phyloP scores from a whole-genome alignment of 306 rosid species.

The Argentina anserina region DNA sequence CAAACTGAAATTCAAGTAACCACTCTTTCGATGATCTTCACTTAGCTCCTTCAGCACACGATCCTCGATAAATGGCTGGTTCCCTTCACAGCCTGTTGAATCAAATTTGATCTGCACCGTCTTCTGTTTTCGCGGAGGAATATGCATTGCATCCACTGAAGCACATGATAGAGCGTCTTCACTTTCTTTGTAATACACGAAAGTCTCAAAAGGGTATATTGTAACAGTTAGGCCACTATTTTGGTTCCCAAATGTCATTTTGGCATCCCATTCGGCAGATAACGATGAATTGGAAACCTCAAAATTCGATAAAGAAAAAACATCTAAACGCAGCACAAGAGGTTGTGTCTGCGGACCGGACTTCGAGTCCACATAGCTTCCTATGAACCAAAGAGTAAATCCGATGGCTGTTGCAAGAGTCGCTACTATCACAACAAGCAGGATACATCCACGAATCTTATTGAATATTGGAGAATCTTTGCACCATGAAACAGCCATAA shows the following conservation, averaged over 20 bases:
- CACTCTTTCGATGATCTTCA: constrained; percentile 38
- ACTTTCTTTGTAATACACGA: constrained; percentile 32
- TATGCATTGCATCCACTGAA: constrained; percentile 32
- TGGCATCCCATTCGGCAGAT: constrained; percentile 29
- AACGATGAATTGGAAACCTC: constrained; percentile 16
- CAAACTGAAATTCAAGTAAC: constrained; percentile 41
- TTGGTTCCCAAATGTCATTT: constrained; percentile 29
- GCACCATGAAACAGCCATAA: constrained; percentile 25
- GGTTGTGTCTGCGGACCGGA: constrained; percentile 33
- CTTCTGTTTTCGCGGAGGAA: constrained; percentile 33
- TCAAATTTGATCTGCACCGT: constrained; percentile 38
- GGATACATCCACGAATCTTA: constrained; percentile 14
- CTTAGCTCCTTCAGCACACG: constrained; percentile 37
- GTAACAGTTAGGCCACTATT: constrained; percentile 33
- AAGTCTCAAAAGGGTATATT: constrained; percentile 25
- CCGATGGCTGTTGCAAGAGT: constrained; percentile 14
- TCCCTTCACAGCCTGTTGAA: constrained; percentile 2
- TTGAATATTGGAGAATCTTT: constrained; percentile 9
- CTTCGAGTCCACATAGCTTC: constrained; percentile 33
- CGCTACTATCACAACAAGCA: constrained; percentile 19
- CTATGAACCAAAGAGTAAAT: constrained; percentile 17
- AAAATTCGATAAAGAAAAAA: constrained; percentile 20
- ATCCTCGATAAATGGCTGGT: constrained; percentile 24
- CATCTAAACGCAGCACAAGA: constrained; percentile 21
- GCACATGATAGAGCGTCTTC: constrained; percentile 37